Base-by-base conservation (phyloP, 441 rosid genomes). In the Bocquillonia castaneifolia region DNA sequence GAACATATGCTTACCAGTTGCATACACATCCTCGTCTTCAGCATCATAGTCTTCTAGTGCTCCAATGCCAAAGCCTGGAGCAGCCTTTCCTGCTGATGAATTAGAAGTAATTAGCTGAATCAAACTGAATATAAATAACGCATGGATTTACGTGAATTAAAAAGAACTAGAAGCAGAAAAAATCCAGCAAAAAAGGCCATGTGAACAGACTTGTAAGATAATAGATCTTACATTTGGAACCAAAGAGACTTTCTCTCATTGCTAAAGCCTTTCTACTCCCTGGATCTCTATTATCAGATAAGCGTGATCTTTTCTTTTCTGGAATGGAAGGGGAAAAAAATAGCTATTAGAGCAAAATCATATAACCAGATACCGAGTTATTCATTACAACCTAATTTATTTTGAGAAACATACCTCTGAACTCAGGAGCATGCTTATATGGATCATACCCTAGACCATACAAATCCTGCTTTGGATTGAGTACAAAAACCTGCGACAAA, bases 21-120 rank as follows among this genome's bases (percentile, higher is more conserved):
- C 74, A 79, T 89, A 94, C 55, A 94, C 83, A 82, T 94, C 99
- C 79, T 92, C 99, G 77, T 94, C 99, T 88, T 94, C 99, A 34
- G 74, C 89, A 83, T 86, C 97, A 79, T 82, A 93, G 70, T 92
- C 99, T 80, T 92, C 99, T 54, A 94, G 94, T 53, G 99, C 99
- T 37, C 99, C 99, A 84, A 94, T 92, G 74, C 99, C 99, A 84
- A 94, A 92, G 63, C 99, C 99, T 53, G 96, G 87, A 76, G 91
- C 94, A 78, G 81, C 79, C 77, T 88, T 90, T 85, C 95, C 90
- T 84, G 96, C 96, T 94, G 96, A 82, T 83, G 76, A 67, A 75
- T 74, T 66, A 71, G 76, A 67, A 58, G 73, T 66, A 73, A 74
- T 76, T 57, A 86, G 82, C 74, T 47, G 63, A 81, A 72, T 69